A percentile compares a stretch with the other conserved stretches of the same genome.
Evolutionary conservation across 1,139 yeast species (phyloP).

Genomic region (Suhomyces chickasaworum): DNA sequence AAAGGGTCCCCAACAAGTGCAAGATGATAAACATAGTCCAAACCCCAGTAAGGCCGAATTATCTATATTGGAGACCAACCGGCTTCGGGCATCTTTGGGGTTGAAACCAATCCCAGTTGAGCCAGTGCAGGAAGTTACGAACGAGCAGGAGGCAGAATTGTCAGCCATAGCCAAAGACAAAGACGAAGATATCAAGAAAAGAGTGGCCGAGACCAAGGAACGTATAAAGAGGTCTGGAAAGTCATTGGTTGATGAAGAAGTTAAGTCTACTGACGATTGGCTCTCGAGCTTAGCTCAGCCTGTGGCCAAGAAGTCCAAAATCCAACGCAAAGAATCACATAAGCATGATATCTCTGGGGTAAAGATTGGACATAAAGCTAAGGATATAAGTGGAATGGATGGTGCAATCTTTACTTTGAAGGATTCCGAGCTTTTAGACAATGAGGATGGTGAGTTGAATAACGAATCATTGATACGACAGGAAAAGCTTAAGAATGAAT

Average conservation of each 20-base stretch:
- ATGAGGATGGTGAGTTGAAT: slow-evolving; percentile 49
- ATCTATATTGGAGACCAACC: slow-evolving; percentile 41
- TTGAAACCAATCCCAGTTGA: slow-evolving; percentile 18
- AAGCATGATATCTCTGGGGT: slow-evolving; percentile 37
- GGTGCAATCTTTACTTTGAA: slow-evolving; percentile 65
- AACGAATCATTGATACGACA: slow-evolving; percentile 43
- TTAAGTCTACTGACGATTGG: slow-evolving; percentile 43
- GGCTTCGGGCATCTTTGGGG: slow-evolving; percentile 41
- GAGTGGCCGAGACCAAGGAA: slow-evolving; percentile 23
- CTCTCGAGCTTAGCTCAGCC: slow-evolving; percentile 26
- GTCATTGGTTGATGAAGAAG: slow-evolving; percentile 29
- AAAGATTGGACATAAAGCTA: slow-evolving; percentile 43
- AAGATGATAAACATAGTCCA: neutral
- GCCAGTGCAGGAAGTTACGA: no score
- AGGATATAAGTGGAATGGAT: slow-evolving; percentile 43
- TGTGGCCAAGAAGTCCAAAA: slow-evolving; percentile 15
- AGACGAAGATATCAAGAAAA: slow-evolving; percentile 12
- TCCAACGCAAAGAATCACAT: slow-evolving; percentile 16
- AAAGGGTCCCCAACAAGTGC: neutral
- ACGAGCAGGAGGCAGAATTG: no score
- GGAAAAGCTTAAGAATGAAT: slow-evolving; percentile 26
- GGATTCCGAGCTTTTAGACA: slow-evolving; percentile 57
- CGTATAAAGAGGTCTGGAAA: slow-evolving; percentile 23
- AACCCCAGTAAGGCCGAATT: slow-evolving; percentile 16
- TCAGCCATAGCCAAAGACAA: no score